Base-by-base conservation (phyloP, 352 stramenopile species). In the Pythium sp. region DNA sequence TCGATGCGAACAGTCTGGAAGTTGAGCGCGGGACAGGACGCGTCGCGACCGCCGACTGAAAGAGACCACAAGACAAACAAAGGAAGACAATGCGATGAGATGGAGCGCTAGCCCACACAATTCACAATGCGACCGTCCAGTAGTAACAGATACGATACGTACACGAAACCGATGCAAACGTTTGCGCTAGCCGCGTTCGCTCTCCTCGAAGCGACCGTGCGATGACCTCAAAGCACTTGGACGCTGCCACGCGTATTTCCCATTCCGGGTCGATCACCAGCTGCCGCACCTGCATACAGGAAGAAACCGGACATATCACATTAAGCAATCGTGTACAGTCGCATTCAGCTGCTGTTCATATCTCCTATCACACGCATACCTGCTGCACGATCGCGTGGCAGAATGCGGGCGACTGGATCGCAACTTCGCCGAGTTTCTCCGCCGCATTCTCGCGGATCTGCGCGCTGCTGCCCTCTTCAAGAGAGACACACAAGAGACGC, bases 201-300 rank as follows among this genome's bases (percentile, higher is more conserved):
- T 79, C 68, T 20, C 51, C 18, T 30, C 60, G 63, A 43, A 92
- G 78, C 4, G 75, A 72, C 47, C 70, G 76, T 12, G 80, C 83
- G 51, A 95, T 71, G 34, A 86, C 72, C 12, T 81, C 75, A 9
- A 95, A 46, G 36, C 83, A 90, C 60, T 86, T 86, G 36, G 84
- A 84, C 2, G 82, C 73, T 15, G 88, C 88, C 43, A 94, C 82
- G 28, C 88, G 86, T 5, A 89, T 78, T 20, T 93, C 88, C 88
- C 88, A 95, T 34, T 91, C 72, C 0, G 18, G 11, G 32, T 90
- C 70, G 5, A 85, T 62, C 8, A 91, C 62, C 18, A 95, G 64
- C 49, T 62, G 66, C 12, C 81, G 80, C 20, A 93, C 69, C 70
- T 94, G 75, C 46, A n/a, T 26, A 14, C 9, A 46, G 2, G 18